These are phyloP conservation scores for Flaveria robusta DNA, from an alignment of 129 eudicot genomes.

Conservation along the genomic window DNA sequence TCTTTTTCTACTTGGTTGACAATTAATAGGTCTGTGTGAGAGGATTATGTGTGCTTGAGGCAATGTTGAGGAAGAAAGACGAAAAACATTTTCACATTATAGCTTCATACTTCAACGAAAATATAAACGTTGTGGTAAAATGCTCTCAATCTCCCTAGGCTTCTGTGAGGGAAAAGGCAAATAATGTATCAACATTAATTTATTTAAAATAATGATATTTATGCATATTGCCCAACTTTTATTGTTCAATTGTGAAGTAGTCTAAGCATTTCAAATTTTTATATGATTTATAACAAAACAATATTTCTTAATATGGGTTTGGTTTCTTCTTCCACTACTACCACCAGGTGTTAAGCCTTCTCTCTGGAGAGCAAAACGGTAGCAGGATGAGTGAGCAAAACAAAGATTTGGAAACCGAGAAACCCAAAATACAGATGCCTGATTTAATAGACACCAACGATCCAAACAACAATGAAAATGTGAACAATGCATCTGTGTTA, in stretches of 20 bases:
- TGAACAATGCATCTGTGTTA: conserved; percentile 31
- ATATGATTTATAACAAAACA: background rate
- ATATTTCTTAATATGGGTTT: background rate
- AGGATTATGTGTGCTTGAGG: conserved; percentile 97
- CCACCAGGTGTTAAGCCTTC: conserved; percentile 67
- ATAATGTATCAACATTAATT: background rate
- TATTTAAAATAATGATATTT: background rate
- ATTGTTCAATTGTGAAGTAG: background rate
- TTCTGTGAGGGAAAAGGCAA: conserved; percentile 62
- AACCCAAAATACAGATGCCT: conserved; percentile 61
- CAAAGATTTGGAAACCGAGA: conserved; percentile 40
- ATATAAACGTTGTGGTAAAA: conserved; percentile 50
- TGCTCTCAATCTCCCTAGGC: conserved; percentile 98
- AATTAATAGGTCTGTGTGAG: conserved; percentile 77
- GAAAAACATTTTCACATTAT: background rate
- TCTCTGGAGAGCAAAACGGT: conserved; percentile 56
- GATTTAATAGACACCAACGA: conserved; percentile 84
- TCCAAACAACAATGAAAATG: conserved; percentile 40
- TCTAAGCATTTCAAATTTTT: background rate
- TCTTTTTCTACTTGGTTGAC: background rate
- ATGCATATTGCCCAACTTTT: conserved; percentile 7
- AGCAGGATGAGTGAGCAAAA: conserved; percentile 43
- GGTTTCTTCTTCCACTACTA: background rate
- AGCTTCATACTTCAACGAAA: conserved; percentile 41
- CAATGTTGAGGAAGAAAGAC: conserved; percentile 67